Percentiles rank a stretch among this genome's conserved stretches.
Conservation (phyloP, 1,284 basidiomycete genomes). For the Termitomyces sp. region DNA sequence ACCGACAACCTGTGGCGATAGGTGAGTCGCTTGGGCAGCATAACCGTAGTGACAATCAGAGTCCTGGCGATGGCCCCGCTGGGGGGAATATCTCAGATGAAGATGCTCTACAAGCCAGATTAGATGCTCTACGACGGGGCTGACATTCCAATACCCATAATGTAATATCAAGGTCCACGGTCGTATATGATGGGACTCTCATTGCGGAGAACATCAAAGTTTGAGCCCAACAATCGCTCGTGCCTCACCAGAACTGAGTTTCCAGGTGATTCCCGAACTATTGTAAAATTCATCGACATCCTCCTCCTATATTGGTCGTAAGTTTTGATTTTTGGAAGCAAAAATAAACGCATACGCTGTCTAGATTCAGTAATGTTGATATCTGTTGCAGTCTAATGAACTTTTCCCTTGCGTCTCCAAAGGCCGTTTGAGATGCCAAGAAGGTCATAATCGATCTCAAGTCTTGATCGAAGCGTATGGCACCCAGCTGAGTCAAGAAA, state of each 20-base stretch:
- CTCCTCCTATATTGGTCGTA: conserved; percentile 59
- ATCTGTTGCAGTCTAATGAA: conserved; percentile 92
- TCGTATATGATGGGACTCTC: neutral
- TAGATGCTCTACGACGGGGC: conserved; percentile 75
- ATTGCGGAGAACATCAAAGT: conserved; percentile 28
- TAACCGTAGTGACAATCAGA: conserved; percentile 25
- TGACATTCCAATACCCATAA: conserved; percentile 23
- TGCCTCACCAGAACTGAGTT: conserved; percentile 75
- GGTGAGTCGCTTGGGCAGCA: conserved; percentile 51
- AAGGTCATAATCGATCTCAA: conserved; percentile 80
- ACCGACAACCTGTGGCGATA: conserved; percentile 75
- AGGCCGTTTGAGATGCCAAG: conserved; percentile 80
- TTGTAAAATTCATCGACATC: conserved; percentile 91
- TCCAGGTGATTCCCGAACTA: conserved; percentile 89
- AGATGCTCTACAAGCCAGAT: conserved; percentile 82
- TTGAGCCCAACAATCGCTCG: conserved; percentile 64
- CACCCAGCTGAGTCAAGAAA: conserved; percentile 68
- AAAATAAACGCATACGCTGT: conserved; percentile 51
- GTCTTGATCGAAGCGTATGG: conserved; percentile 94
- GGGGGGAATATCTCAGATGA: conserved; percentile 63
- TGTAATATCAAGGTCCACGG: neutral
- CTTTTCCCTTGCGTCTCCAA: conserved; percentile 87
- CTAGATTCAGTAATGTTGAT: conserved; percentile 87
- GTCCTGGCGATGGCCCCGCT: conserved; percentile 33
- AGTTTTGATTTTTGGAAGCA: conserved; percentile 4